Conservation (phyloP, 2,329 filamentous ascomycete species). For the Grosmannia penicillata region DNA sequence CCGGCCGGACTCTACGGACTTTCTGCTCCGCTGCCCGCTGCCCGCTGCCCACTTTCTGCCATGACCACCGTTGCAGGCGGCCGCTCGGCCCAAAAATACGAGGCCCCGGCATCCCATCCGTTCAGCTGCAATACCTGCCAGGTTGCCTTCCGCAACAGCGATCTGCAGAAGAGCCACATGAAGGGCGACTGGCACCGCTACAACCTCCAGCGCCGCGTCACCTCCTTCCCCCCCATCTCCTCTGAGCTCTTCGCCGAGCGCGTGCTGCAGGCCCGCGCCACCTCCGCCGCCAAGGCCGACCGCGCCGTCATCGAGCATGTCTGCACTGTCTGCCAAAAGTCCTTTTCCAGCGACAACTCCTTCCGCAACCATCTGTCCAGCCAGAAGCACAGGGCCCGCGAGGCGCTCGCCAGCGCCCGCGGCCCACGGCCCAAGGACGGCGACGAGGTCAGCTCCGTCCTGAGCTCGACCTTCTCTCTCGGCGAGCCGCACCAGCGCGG, state of each 20-base stretch:
- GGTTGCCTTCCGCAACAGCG: conserved; percentile 87
- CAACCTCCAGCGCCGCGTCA: conserved; percentile 89
- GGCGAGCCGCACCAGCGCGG: conserved; percentile 54
- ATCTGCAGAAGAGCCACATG: conserved; percentile 91
- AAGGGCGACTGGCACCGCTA: conserved; percentile 98
- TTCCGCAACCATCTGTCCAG: conserved; percentile 86
- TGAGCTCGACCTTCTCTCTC: conserved; percentile 83
- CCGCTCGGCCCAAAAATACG: conserved; percentile 18
- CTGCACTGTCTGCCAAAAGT: conserved; percentile 75
- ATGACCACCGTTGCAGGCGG: conserved; percentile 36
- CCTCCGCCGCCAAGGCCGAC: conserved; percentile 68
- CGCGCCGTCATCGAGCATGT: conserved; percentile 77
- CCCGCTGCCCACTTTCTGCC: neutral
- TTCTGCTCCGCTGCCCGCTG: neutral
- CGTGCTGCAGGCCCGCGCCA: conserved; percentile 79
- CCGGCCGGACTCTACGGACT: no score
- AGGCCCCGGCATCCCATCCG: conserved; percentile 48
- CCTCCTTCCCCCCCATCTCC: conserved; percentile 76
- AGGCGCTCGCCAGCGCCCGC: conserved; percentile 30
- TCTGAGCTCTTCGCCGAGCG: conserved; percentile 93
- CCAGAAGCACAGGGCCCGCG: conserved; percentile 69
- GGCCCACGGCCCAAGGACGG: conserved; percentile 25
- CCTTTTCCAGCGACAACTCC: conserved; percentile 92
- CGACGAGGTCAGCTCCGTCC: conserved; percentile 66
- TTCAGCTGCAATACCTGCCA: conserved; percentile 98